A percentile compares a stretch with the other conserved stretches of the same genome.
Evolutionary conservation across 495 filamentous ascomycete species (phyloP).

Genomic region (Aspergillus conjunctus): DNA sequence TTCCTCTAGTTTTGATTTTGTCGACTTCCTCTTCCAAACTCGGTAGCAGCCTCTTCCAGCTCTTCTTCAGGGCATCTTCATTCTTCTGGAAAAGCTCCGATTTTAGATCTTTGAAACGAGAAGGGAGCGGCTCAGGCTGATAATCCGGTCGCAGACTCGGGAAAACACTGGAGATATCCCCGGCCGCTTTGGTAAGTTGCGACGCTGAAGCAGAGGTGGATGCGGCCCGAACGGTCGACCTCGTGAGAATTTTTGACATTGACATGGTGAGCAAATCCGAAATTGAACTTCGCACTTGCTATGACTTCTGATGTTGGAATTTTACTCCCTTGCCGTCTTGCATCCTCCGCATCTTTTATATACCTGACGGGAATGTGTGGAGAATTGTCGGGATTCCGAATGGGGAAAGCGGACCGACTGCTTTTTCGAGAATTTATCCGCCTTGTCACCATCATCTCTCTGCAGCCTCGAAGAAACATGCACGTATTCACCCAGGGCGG

Average conservation of each 20-base stretch:
- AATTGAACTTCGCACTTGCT: background rate
- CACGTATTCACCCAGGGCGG: too few relatives aligned
- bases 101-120: constrained; percentile 80
- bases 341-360: constrained; percentile 14
- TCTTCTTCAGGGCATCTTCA: constrained; percentile 60
- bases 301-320: background rate
- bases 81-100: constrained; percentile 59
- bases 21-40: constrained; percentile 52
- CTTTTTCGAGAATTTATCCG: constrained; percentile 14
- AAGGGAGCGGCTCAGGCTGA: constrained; percentile 62
- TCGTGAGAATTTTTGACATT: constrained; percentile 38
- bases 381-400: constrained; percentile 19
- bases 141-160: constrained; percentile 71
- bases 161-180: constrained; percentile 84
- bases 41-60: constrained; percentile 73
- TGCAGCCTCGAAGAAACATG: too few relatives aligned
- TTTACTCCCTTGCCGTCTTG: background rate
- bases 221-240: constrained; percentile 37
- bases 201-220: constrained; percentile 37
- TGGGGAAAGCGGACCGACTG: constrained; percentile 21
- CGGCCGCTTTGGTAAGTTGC: constrained; percentile 51
- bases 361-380: constrained; percentile 18
- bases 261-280: constrained; percentile 26
- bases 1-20: constrained; percentile 50
- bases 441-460: background rate